Evolutionary conservation across 106 monocot species (phyloP), one percentile per base, ranked within the genome.

Genomic region (Gastrodia elata): DNA sequence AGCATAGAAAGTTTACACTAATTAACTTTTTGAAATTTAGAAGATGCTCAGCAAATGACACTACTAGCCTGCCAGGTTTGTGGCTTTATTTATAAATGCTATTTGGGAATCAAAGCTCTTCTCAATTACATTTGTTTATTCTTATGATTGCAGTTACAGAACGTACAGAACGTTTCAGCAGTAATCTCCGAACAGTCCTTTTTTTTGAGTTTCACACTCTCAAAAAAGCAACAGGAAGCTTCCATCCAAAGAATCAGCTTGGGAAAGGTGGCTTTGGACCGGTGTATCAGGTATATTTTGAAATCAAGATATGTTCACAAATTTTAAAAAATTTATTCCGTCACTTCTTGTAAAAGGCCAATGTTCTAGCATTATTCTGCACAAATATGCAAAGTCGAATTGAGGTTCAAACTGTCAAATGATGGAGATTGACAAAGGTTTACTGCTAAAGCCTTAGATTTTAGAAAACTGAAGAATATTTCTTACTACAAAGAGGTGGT

Each of bases 251-350:
- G 40, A 77, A 86, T 73, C 82, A 86, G 58, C 82, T 86, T 56
- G 86, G 86, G 20, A 74, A 61, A 16, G 86, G 86, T 71, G 86
- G 86, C 0, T 86, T 85, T 69, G 85, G 85, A 11, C 73, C 76
- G 38, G 85, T 85, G 8, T 85, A 76, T 72, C 72, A 82, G 82
- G 85, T 85, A 61, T 5, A 30, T 15, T 67, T 38, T 38, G 16
- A 26, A 26, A 25, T 6, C 3, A 46, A 13, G 61, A 32, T 61
- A 61, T 61, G 6, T 32, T 61, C 32, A 32, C 27, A 61, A 61
- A 61, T 30, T 11, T 30, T 14, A 61, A 30, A 32, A 61, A 61
- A 7, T 61, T 13, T 61, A 14, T 28, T 58, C 10, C 25, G 5
- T 61, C 61, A 30, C 9, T 61, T 32, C 30, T 15, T 61, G 15